A percentile compares a stretch with the other conserved stretches of the same genome.
phyloP scores from a whole-genome alignment of 2,329 filamentous ascomycete species.

The Leptographium lundbergii region DNA sequence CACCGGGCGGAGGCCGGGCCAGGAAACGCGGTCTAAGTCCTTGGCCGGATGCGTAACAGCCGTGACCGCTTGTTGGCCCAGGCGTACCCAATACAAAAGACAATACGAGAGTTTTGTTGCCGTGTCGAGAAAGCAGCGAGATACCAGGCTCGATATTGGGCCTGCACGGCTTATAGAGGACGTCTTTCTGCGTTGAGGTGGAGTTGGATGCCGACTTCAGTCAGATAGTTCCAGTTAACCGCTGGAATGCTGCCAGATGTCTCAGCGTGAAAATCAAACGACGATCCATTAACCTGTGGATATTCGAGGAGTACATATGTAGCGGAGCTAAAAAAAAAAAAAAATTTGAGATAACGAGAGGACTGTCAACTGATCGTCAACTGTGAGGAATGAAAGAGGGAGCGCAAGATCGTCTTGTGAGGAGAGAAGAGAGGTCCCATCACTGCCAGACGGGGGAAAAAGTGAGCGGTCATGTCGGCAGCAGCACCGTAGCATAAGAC shows the following conservation, averaged over 20 bases:
- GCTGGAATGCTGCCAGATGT: background rate
- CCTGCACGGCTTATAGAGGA: background rate
- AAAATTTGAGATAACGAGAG: background rate
- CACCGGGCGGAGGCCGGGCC: background rate
- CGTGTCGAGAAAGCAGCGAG: background rate
- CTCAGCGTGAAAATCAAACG: background rate
- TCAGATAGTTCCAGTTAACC: background rate
- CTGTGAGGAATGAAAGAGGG: background rate
- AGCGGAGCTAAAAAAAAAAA: background rate
- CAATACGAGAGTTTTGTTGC: too few species aligned
- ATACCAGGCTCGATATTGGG: background rate
- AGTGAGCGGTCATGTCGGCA: background rate
- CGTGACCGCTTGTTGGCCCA: too few species aligned
- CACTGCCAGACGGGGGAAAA: background rate
- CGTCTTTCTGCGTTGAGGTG: background rate
- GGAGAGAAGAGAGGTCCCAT: background rate
- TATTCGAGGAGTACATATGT: background rate
- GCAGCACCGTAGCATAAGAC: background rate
- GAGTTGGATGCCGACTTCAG: background rate
- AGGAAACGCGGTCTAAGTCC: background rate
- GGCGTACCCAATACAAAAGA: background rate
- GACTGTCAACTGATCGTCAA: background rate
- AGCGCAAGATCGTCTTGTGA: background rate
- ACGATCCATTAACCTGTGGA: background rate
- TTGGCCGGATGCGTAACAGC: background rate